Base-by-base conservation (phyloP, 139 green algal species). In the Yamagishiella unicocca region DNA sequence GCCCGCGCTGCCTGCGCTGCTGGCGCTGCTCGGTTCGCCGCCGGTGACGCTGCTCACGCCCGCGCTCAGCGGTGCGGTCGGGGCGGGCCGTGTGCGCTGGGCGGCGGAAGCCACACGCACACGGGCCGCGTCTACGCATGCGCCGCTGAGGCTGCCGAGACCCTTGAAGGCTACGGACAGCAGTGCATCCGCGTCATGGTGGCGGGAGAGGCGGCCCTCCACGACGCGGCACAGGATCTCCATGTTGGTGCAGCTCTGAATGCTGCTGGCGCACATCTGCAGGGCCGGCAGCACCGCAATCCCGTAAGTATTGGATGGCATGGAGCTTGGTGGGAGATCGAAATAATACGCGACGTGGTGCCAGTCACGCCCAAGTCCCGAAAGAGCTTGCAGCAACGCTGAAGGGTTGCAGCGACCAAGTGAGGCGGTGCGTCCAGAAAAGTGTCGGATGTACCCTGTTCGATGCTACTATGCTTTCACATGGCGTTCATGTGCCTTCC, bases 121-220 rank as follows among this genome's bases (percentile, higher is more conserved):
- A 3, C 82, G 82, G 33, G n/a, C n/a, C 7, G 82, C 35, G 38
- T 87, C 82, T 2, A 87, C 53, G 7, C 2, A 43, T 25, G 68
- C 24, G 68, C 46, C 53, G 68, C 68, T 80, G 19, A 87, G 67
- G 82, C 50, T 73, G 37, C 82, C 82, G 38, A 87, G 17, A 35
- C 82, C 82, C 82, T 87, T 87, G 68, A 87, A 87, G 33, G 82
- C 82, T 27, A 87, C 31, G 9, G 67, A 8, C 82, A 87, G 50
- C 35, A 87, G 50, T 33, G 68, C 67, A 35, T 81, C 71, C 66
- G 68, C 67, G 33, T 87, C 82, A 31, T 27, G 46, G 68, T 21
- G n/a, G 68, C 68, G 82, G 25, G 46, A 29, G 24, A 80, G 37
- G 53, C 82, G 82, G 14, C 21, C 29, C 27, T 87, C 66, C 33